phyloP scores from a whole-genome alignment of 2,329 filamentous ascomycete genomes.

The Paracorniculantispora psalliotae region DNA sequence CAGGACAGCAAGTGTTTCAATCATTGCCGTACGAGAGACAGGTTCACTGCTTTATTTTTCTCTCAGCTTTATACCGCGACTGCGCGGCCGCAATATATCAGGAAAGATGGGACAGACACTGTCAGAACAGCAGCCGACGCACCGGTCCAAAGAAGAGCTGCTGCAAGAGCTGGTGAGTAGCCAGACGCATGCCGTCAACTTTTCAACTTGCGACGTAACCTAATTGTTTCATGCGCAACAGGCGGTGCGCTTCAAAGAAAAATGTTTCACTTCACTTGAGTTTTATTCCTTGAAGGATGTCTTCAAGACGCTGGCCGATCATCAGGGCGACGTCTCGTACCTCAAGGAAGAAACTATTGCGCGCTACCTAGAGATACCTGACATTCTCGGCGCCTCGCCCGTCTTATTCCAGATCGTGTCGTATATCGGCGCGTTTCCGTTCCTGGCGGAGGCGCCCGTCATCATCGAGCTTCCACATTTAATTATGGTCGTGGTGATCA shows the following conservation, averaged over 20 bases:
- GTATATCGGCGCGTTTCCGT: conserved; percentile 69
- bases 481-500: conserved; percentile 66
- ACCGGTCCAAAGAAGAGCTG: conserved; percentile 47
- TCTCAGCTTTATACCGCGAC: neutral
- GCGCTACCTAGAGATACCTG: conserved; percentile 68
- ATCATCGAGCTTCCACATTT: conserved; percentile 65
- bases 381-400: conserved; percentile 60
- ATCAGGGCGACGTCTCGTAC: conserved; percentile 56
- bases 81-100: neutral
- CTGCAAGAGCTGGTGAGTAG: conserved; percentile 45
- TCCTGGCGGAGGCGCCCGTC: conserved; percentile 63
- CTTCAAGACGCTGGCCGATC: conserved; percentile 64
- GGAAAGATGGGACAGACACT: conserved; percentile 48
- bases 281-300: conserved; percentile 70
- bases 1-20: neutral
- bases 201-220: neutral
- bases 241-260: conserved; percentile 61
- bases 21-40: neutral
- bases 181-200: conserved; percentile 5
- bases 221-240: conserved; percentile 23
- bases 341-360: conserved; percentile 65
- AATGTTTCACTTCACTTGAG: conserved; percentile 67
- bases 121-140: conserved; percentile 40
- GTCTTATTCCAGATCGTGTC: conserved; percentile 68
- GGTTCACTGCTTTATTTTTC: too few species aligned